A percentile compares a stretch with the other conserved stretches of the same genome.
Conservation (phyloP, 805 yeast species). For the Ogataea paradorogensis region DNA sequence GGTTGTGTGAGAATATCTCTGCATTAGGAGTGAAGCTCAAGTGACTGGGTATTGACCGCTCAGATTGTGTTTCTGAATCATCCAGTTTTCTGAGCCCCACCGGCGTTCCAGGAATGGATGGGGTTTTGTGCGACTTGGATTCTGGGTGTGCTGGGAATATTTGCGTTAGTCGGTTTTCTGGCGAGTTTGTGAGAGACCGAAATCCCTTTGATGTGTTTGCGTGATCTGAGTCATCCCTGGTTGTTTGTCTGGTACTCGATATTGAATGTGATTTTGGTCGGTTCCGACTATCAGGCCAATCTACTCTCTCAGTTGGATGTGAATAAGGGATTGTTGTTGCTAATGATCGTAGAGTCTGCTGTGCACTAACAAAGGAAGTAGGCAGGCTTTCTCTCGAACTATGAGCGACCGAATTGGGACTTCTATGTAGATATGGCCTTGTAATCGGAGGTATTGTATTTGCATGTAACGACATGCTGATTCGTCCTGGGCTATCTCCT, state of each 20-base stretch:
- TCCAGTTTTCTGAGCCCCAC: slow-evolving; percentile 6
- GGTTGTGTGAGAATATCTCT: slow-evolving; percentile 10
- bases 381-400: slow-evolving; percentile 2
- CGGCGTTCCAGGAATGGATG: slow-evolving; percentile 15
- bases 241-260: neutral
- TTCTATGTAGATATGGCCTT: neutral
- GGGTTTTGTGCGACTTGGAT: neutral
- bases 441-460: neutral
- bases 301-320: neutral
- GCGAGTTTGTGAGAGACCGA: slow-evolving; percentile 2
- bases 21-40: slow-evolving; percentile 12
- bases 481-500: neutral
- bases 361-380: slow-evolving; percentile 3
- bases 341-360: slow-evolving; percentile 5
- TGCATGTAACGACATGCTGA: neutral
- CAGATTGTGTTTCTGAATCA: slow-evolving; percentile 7
- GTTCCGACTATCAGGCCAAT: neutral
- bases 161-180: neutral
- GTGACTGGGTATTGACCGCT: slow-evolving; percentile 12
- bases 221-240: neutral
- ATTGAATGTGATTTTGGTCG: slow-evolving; percentile 2
- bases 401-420: neutral
- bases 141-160: neutral
- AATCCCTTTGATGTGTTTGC: neutral
- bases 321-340: neutral